Percentiles rank a stretch among this genome's conserved stretches.
These are phyloP conservation scores for Gypsophila paniculata DNA, from an alignment of 179 eudicot genomes.

Conservation along the genomic window DNA sequence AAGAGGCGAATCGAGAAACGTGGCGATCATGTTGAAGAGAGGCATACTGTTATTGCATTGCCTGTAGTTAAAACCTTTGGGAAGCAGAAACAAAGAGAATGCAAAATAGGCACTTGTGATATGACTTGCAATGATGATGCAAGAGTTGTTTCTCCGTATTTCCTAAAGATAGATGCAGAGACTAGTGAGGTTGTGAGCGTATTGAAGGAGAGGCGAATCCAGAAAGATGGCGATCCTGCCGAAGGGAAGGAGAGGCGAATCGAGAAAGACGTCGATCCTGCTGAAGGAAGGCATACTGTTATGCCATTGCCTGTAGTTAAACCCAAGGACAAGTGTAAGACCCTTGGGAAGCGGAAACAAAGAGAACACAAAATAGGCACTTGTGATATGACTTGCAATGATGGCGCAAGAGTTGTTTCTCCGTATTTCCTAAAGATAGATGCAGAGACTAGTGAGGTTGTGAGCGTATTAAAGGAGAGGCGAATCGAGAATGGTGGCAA, in stretches of 20 bases:
- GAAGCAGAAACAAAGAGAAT: conserved; percentile 5
- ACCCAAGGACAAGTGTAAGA: neutral
- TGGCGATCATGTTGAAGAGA: conserved; percentile 5
- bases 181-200: neutral
- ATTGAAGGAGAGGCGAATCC: neutral
- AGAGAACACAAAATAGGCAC: neutral
- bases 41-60: neutral
- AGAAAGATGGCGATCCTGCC: neutral
- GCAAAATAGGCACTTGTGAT: neutral
- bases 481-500: no score
- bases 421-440: conserved; percentile 21
- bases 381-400: conserved; percentile 1
- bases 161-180: conserved; percentile 3
- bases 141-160: conserved; percentile 27
- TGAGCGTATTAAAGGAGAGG: neutral
- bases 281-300: neutral
- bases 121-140: conserved; percentile 3
- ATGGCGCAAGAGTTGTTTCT: conserved; percentile 20
- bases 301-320: no score
- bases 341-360: conserved; percentile 6
- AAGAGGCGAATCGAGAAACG: neutral
- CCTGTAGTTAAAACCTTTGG: conserved; percentile 1
- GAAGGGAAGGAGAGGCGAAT: neutral
- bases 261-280: neutral
- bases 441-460: neutral